phyloP scores from a whole-genome alignment of 2,329 filamentous ascomycete genomes.

The Dactylellina sp. region DNA sequence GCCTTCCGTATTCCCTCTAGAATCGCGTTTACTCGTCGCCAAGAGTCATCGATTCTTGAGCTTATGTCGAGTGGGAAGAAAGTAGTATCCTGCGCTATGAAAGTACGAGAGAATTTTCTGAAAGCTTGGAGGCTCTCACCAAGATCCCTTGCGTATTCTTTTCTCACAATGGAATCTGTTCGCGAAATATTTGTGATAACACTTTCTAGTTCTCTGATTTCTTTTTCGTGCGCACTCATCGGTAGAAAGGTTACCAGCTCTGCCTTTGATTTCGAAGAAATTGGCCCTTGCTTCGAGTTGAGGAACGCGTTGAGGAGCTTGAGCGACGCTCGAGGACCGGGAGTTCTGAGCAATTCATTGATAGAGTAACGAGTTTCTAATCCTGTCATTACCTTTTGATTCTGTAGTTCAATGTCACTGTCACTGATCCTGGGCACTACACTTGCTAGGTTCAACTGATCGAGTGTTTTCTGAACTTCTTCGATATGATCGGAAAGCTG shows the following conservation, averaged over 20 bases:
- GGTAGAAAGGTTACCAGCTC: neutral
- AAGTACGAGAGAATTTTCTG: neutral
- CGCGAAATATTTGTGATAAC: constrained; percentile 34
- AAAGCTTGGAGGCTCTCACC: constrained; percentile 63
- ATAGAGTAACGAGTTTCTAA: constrained; percentile 15
- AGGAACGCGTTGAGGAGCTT: constrained; percentile 40
- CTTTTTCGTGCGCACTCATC: neutral
- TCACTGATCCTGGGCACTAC: neutral
- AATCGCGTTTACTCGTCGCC: neutral
- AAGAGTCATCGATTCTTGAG: constrained; percentile 23
- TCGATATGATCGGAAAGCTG: constrained; percentile 66
- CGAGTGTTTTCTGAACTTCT: constrained; percentile 65
- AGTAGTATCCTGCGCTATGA: neutral
- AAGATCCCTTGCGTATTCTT: constrained; percentile 64
- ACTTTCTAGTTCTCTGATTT: constrained; percentile 22
- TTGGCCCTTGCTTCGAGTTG: constrained; percentile 3
- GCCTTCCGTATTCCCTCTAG: constrained; percentile 2
- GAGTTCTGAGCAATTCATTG: constrained; percentile 56
- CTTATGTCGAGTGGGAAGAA: constrained; percentile 9
- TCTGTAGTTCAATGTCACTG: neutral
- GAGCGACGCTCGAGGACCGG: constrained; percentile 55
- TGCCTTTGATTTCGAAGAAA: constrained; percentile 5
- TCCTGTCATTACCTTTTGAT: neutral
- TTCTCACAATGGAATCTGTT: constrained; percentile 61
- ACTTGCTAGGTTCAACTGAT: constrained; percentile 59